phyloP scores from a whole-genome alignment of 805 yeast species.

The Starmerella ratchasimensis region DNA sequence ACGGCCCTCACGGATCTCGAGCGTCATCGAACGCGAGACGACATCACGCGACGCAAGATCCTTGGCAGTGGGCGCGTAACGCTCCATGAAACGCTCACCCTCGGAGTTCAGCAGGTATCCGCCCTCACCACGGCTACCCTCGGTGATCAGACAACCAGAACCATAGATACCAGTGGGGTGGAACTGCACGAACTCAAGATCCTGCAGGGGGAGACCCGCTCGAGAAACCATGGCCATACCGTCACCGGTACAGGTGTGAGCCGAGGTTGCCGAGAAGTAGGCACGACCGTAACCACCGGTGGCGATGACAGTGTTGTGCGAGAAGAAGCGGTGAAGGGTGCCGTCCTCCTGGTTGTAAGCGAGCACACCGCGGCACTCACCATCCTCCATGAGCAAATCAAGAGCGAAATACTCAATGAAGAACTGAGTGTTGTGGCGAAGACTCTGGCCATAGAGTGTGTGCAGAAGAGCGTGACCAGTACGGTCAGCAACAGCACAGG shows the following conservation, averaged over 20 bases:
- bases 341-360: slow-evolving; percentile 99
- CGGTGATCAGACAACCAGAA: slow-evolving; percentile 96
- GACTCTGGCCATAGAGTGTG: slow-evolving; percentile 89
- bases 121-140: slow-evolving; percentile 99
- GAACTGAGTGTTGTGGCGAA: slow-evolving; percentile 93
- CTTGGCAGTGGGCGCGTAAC: slow-evolving; percentile 97
- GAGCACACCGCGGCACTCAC: slow-evolving; percentile 90
- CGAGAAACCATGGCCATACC: slow-evolving; percentile 97
- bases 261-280: slow-evolving; percentile 96
- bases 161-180: slow-evolving; percentile 99
- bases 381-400: slow-evolving; percentile 88
- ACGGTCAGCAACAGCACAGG: slow-evolving; percentile 99
- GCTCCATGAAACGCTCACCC: slow-evolving; percentile 99
- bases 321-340: slow-evolving; percentile 92
- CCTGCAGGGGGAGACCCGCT: slow-evolving; percentile 96
- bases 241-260: slow-evolving; percentile 99
- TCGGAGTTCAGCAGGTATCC: slow-evolving; percentile 90
- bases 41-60: slow-evolving; percentile 98
- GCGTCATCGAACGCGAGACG: slow-evolving; percentile 93
- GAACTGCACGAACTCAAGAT: slow-evolving; percentile 94
- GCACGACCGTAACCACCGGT: slow-evolving; percentile 99
- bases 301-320: slow-evolving; percentile 91
- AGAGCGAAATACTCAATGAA: slow-evolving; percentile 94
- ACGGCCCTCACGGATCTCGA: slow-evolving; percentile 97
- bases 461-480: slow-evolving; percentile 96